These are phyloP conservation scores for Myochromella boudieri DNA, from an alignment of 768 basidiomycete genomes.

Conservation along the genomic window DNA sequence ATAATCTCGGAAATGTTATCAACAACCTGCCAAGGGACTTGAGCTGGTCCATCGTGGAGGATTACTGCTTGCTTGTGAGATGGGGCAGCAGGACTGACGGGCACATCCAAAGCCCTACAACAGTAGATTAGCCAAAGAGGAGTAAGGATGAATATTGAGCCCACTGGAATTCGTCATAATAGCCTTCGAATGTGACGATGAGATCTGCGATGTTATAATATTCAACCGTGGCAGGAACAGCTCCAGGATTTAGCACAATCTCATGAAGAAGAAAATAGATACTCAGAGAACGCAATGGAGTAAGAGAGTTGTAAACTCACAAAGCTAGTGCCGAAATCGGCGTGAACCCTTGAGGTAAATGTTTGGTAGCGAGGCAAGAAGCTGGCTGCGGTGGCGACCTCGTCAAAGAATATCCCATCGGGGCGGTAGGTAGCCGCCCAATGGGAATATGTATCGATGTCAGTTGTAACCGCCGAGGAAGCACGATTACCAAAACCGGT, in stretches of 20 bases:
- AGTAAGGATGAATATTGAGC: background rate
- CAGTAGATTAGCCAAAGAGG: background rate
- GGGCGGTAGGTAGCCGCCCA: constrained; percentile 29
- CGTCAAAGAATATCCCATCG: constrained; percentile 37
- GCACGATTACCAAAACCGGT: constrained; percentile 23
- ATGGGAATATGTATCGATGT: constrained; percentile 28
- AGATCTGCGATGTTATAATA: constrained; percentile 30
- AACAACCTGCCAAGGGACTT: constrained; percentile 21
- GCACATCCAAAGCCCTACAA: constrained; percentile 22
- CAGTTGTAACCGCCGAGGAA: constrained; percentile 21
- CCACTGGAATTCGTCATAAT: constrained; percentile 27
- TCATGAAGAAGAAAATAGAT: no score
- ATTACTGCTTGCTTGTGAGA: constrained; percentile 28
- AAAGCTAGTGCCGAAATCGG: constrained; percentile 18
- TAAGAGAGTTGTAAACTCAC: constrained; percentile 14
- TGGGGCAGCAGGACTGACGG: constrained; percentile 17
- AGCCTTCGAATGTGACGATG: constrained; percentile 28
- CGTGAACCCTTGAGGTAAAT: constrained; percentile 18
- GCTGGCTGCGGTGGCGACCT: constrained; percentile 20
- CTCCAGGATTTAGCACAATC: no score
- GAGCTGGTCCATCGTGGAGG: constrained; percentile 29
- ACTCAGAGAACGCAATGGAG: no score
- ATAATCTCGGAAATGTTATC: constrained; percentile 18
- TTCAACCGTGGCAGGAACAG: no score
- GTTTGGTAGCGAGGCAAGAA: constrained; percentile 22